These are phyloP conservation scores for Globisporangium ultimum DNA, from an alignment of 352 stramenopile species.

Conservation along the genomic window DNA sequence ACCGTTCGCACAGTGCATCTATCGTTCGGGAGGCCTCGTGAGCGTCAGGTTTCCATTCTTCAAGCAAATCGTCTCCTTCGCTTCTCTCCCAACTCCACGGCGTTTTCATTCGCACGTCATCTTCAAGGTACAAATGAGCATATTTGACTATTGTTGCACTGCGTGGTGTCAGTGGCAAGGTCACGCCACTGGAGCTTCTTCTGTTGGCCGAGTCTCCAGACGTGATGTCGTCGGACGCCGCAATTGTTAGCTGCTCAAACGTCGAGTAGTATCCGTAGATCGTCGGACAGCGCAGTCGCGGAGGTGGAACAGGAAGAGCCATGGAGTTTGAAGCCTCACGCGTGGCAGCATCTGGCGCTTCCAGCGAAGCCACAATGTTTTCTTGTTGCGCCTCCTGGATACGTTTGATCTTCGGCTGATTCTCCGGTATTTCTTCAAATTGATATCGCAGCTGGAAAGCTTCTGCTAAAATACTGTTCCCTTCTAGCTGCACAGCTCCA, in stretches of 20 bases:
- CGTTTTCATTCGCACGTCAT: slow-evolving; percentile 47
- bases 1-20: slow-evolving; percentile 30
- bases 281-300: slow-evolving; percentile 50
- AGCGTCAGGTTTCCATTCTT: slow-evolving; percentile 4
- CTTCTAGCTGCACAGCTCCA: slow-evolving; percentile 26
- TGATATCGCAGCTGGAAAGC: slow-evolving; percentile 60
- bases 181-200: background rate
- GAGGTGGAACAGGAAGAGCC: slow-evolving; percentile 16
- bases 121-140: slow-evolving; percentile 64
- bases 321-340: slow-evolving; percentile 6
- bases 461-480: slow-evolving; percentile 33
- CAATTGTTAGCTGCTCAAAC: slow-evolving; percentile 48
- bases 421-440: slow-evolving; percentile 65
- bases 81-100: slow-evolving; percentile 56
- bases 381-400: slow-evolving; percentile 14
- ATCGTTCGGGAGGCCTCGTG: slow-evolving; percentile 5
- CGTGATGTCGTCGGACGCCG: background rate
- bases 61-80: slow-evolving; percentile 37
- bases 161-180: slow-evolving; percentile 43
- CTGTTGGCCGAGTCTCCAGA: background rate
- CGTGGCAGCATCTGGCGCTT: background rate
- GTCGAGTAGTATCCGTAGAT: slow-evolving; percentile 77
- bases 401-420: slow-evolving; percentile 33
- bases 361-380: background rate
- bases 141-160: slow-evolving; percentile 78